phyloP scores from a whole-genome alignment of 2,329 filamentous ascomycete species.

The Metarhizium anisopliae region DNA sequence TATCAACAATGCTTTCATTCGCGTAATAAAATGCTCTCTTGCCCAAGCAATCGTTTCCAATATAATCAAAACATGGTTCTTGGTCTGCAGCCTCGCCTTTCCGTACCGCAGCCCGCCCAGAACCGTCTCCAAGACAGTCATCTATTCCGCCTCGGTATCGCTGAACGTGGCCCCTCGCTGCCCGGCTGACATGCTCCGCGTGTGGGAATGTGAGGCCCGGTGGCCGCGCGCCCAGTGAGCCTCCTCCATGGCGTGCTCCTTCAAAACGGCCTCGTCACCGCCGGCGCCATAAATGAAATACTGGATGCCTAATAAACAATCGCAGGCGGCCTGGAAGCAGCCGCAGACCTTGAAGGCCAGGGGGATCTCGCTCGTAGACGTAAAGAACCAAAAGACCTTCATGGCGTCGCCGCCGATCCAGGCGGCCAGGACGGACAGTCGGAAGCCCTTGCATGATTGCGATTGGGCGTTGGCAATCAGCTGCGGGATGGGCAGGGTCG shows the following conservation, averaged over 20 bases:
- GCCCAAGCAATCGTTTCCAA: not conserved
- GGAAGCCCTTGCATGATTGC: constrained; percentile 67
- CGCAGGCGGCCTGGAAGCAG: constrained; percentile 71
- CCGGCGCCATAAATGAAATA: constrained; percentile 61
- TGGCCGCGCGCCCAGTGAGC: constrained; percentile 20
- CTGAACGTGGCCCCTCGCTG: constrained; percentile 29
- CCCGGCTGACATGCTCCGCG: constrained; percentile 27
- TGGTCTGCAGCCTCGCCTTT: not conserved
- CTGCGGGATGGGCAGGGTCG: constrained; percentile 73
- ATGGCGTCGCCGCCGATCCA: constrained; percentile 76
- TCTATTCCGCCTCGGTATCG: constrained; percentile 23
- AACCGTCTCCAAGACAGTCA: constrained; percentile 4
- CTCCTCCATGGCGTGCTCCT: constrained; percentile 29
- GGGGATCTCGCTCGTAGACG: constrained; percentile 59
- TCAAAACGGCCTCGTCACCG: constrained; percentile 22
- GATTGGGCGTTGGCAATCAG: constrained; percentile 61
- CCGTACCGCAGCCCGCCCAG: constrained; percentile 2
- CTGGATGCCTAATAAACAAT: constrained; percentile 64
- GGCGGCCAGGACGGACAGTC: constrained; percentile 63
- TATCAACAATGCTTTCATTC: not conserved
- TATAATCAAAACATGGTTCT: not conserved
- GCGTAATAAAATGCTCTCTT: not conserved
- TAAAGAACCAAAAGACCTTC: constrained; percentile 86
- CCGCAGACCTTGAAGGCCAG: constrained; percentile 76
- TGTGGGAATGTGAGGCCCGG: constrained; percentile 12